Conservation (phyloP, 2,329 filamentous ascomycete species). For the Colletotrichum incanum region DNA sequence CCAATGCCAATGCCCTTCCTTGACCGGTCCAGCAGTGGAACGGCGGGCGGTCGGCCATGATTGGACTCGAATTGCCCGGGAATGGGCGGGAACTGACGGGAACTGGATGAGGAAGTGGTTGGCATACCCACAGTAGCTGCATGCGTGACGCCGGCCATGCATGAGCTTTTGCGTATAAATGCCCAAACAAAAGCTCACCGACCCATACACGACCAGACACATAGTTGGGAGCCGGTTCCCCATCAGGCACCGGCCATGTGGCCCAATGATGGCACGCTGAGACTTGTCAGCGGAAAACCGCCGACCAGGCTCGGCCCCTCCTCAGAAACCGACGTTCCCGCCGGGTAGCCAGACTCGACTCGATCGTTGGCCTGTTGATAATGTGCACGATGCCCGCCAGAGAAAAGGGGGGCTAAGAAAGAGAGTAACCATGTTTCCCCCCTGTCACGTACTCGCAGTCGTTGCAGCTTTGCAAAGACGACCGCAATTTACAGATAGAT, state of each 20-base stretch:
- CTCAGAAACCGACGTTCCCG: conserved; percentile 33
- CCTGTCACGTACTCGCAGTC: neutral
- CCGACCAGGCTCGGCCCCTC: conserved; percentile 29
- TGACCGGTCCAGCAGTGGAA: conserved; percentile 31
- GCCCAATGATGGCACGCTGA: conserved; percentile 34
- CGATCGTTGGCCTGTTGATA: conserved; percentile 34
- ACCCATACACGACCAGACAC: conserved; percentile 46
- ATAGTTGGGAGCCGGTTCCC: conserved; percentile 41
- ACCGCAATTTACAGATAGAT: neutral
- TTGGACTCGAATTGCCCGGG: conserved; percentile 15
- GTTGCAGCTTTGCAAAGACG: conserved; percentile 18
- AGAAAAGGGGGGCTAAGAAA: neutral
- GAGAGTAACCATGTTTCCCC: conserved; percentile 12
- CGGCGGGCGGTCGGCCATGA: conserved; percentile 1
- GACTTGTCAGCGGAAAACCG: conserved; percentile 33
- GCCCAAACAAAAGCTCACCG: conserved; percentile 40
- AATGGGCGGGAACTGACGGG: conserved; percentile 31
- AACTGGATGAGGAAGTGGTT: conserved; percentile 26
- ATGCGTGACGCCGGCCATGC: conserved; percentile 43
- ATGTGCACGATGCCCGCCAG: conserved; percentile 25
- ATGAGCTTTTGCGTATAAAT: conserved; percentile 41
- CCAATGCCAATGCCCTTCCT: conserved; percentile 8
- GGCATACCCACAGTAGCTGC: conserved; percentile 41
- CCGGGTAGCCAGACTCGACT: conserved; percentile 24
- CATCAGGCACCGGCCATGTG: conserved; percentile 44